Base-by-base conservation (phyloP, 331 rosid species). In the Stylosanthes scabra region DNA sequence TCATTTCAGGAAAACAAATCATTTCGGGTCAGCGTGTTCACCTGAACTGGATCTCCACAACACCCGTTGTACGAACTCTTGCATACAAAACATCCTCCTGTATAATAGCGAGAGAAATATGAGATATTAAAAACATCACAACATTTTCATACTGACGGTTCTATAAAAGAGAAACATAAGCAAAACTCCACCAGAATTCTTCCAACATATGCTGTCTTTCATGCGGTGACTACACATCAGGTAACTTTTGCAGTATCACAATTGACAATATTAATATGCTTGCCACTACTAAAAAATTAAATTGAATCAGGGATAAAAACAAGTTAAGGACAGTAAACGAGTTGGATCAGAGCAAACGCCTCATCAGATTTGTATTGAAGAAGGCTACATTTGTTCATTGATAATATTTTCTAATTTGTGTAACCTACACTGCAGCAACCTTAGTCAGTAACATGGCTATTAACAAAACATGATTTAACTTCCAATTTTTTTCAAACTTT, bases 21-120 rank as follows among this genome's bases (percentile, higher is more conserved):
- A 71, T 55, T 49, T 63, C 60, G 28, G 45, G 50, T 16, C 71
- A 20, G 52, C 60, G 68, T 62, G 81, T 61, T 83, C 85, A 92
- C 99, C 99, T 95, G 91, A 95, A 95, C 85, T 95, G 99, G 74
- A 95, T 95, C 95, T 95, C 99, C 50, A 95, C 99, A 57, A 95
- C 97, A 37, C 99, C 99, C 3, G 98, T 95, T 37, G 99, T 95
- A 31, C 98, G 98, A 39, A 95, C 98, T 90, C 99, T 92, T 12
- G 99, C 98, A 71, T 87, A 78, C 72, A 95, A 86, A 71, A 95
- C 97, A 80, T 95, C 99, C 81, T 95, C 99, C 99, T 95, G 87
- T 54, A 66, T 37, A 60, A 37, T 40, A 73, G 10, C 50, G 66
- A 39, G 59, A 79, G 74, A 72, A 55, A 59, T 15, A 7, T 66